Percentiles rank a stretch among this genome's conserved stretches.
Evolutionary conservation across 768 basidiomycete genomes (phyloP).

Genomic region (Leccinum subgranulosum): DNA sequence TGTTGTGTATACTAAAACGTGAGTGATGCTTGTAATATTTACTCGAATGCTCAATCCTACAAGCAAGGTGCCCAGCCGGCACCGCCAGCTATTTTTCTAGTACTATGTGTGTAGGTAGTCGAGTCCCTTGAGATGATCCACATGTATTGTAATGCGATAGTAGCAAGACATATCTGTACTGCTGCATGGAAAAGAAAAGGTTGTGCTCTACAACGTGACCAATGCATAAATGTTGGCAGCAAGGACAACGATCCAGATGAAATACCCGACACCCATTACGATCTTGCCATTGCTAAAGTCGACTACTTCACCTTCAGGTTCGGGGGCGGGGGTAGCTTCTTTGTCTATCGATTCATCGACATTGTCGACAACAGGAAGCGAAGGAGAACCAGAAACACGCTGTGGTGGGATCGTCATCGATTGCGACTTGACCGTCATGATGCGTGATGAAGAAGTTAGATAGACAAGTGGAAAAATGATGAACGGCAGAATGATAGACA

Average conservation of each 20-base stretch:
- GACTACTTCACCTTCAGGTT: constrained; percentile 42
- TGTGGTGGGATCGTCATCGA: not conserved
- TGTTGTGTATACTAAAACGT: too few species aligned
- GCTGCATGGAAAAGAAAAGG: too few species aligned
- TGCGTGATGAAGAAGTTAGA: constrained; percentile 59
- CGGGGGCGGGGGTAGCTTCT: not conserved
- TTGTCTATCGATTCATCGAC: not conserved
- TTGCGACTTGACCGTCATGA: constrained; percentile 60
- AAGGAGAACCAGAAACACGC: not conserved
- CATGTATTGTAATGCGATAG: not conserved
- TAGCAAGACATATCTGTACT: not conserved
- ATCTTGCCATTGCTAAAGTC: constrained; percentile 65
- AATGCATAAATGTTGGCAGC: constrained; percentile 79
- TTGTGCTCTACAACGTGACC: constrained; percentile 40
- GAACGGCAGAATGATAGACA: constrained; percentile 83
- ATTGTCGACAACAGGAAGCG: not conserved
- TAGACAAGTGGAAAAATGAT: constrained; percentile 76
- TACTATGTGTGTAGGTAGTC: too few species aligned
- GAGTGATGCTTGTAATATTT: too few species aligned
- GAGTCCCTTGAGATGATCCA: not conserved
- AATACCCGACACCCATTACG: constrained; percentile 46
- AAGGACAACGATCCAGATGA: constrained; percentile 64
- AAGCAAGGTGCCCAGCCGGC: too few species aligned
- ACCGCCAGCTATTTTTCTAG: too few species aligned
- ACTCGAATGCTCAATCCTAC: too few species aligned